Percentiles rank a stretch among this genome's conserved stretches.
Conservation (phyloP, 129 eudicot species). For the Flaveria linearis region DNA sequence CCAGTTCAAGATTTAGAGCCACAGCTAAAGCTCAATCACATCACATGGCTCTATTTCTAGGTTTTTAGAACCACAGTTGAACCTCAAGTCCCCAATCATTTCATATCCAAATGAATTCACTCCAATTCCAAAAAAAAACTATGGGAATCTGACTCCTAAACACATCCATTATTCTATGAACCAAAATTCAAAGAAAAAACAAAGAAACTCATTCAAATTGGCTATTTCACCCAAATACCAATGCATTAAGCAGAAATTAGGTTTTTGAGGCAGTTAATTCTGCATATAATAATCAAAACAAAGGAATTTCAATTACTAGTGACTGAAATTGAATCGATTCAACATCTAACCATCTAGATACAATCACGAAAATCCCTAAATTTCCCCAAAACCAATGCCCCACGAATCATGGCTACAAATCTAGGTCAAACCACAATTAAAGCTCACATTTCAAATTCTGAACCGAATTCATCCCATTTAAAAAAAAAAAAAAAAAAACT, state of each 20-base stretch:
- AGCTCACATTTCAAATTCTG: constrained; percentile 8
- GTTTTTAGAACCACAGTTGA: neutral
- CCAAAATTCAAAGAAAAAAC: neutral
- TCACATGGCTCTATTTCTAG: neutral
- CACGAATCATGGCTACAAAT: neutral
- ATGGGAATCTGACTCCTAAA: neutral
- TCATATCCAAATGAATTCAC: neutral
- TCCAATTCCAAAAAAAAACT: constrained; percentile 3
- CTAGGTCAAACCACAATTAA: neutral
- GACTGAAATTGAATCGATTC: neutral
- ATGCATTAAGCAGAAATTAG: constrained; percentile 9
- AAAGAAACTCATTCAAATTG: neutral
- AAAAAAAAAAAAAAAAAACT: neutral
- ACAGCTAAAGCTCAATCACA: neutral
- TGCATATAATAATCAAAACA: constrained; percentile 5
- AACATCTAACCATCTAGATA: neutral
- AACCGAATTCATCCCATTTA: constrained; percentile 8
- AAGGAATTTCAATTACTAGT: neutral
- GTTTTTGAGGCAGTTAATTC: neutral
- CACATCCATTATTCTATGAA: constrained; percentile 9
- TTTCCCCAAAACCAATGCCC: constrained; percentile 5
- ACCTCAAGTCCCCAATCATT: neutral
- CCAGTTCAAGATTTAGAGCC: too few species aligned
- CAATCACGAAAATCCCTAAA: constrained; percentile 19
- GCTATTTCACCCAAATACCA: constrained; percentile 5